Conservation (phyloP, 2,329 filamentous ascomycete genomes). For the Penicillium sp. region DNA sequence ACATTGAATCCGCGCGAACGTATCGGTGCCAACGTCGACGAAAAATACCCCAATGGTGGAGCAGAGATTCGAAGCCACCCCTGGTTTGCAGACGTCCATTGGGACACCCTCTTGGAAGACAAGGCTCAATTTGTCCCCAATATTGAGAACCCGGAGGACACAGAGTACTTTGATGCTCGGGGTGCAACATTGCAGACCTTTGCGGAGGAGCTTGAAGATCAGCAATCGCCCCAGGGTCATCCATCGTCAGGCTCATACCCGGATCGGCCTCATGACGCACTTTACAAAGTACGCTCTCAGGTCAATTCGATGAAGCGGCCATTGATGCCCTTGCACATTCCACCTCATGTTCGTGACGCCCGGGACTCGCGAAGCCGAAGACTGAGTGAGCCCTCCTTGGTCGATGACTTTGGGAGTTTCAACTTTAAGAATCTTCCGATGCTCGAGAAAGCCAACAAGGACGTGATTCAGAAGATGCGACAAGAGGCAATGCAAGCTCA, state of each 20-base stretch:
- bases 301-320: slow-evolving; percentile 83
- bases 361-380: slow-evolving; percentile 82
- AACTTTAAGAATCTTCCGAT: slow-evolving; percentile 96
- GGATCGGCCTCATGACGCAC: slow-evolving; percentile 87
- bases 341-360: slow-evolving; percentile 87
- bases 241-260: slow-evolving; percentile 69
- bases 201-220: slow-evolving; percentile 88
- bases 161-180: slow-evolving; percentile 91
- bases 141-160: slow-evolving; percentile 90
- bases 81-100: slow-evolving; percentile 84
- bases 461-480: slow-evolving; percentile 92
- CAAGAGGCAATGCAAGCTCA: slow-evolving; percentile 78
- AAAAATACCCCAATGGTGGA: slow-evolving; percentile 75
- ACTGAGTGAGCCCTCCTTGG: slow-evolving; percentile 79
- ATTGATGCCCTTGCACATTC: slow-evolving; percentile 91
- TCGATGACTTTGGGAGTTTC: slow-evolving; percentile 94
- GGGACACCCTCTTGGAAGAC: slow-evolving; percentile 87
- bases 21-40: slow-evolving; percentile 77
- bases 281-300: slow-evolving; percentile 82
- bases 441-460: slow-evolving; percentile 96
- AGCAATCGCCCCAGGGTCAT: slow-evolving; percentile 65
- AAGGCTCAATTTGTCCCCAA: slow-evolving; percentile 93
- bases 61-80: slow-evolving; percentile 83
- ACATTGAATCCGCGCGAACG: slow-evolving; percentile 76
- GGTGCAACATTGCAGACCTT: slow-evolving; percentile 91